Evolutionary conservation across 2,329 filamentous ascomycete genomes (phyloP), one percentile per base, ranked within the genome.

Genomic region (Xylariales sp.): DNA sequence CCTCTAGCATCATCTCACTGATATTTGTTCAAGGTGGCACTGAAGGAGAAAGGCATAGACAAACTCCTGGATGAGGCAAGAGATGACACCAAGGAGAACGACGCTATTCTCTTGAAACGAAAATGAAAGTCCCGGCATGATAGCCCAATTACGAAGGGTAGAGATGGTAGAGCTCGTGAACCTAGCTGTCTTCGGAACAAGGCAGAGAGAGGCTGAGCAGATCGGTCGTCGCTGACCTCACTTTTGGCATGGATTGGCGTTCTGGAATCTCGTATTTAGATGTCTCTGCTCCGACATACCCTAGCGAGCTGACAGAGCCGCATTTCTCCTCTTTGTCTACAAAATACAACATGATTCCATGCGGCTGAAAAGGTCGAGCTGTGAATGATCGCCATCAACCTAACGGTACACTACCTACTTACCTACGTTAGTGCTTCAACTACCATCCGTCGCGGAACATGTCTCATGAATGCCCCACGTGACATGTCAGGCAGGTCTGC

Each of bases 21-120:
- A 31, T 27, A 15, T 16, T 11, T 15, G 7, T 6, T n/a, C n/a
- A 34, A 96, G 90, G 83, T 80, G 68, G 89, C 84, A 3, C 72
- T 98, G 37, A 94, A 93, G 64, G 82, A 88, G 43, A 80, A 86
- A 55, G 93, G 93, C 43, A 95, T 98, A 59, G 89, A 97, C 63
- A 87, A 85, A 55, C 86, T 97, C 73, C 71, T 98, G 9, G 87
- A 90, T 6, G 93, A 97, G 55, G 91, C 91, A 14, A 76, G 90
- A 46, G 88, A 93, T 51, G 87, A 90, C 57, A 90, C 88, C 55
- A 87, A 82, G 55, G 93, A 97, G 52, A 93, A 88, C 48, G 91
- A 97, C 60, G 70, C 80, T 9, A 71, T 84, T 50, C 78, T 86
- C 54, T 71, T 86, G 69, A 68, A 67, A 48, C 65, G 70, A 34